Base-by-base conservation (phyloP, 1,284 basidiomycete genomes). In the Apiotrichum laibachii region DNA sequence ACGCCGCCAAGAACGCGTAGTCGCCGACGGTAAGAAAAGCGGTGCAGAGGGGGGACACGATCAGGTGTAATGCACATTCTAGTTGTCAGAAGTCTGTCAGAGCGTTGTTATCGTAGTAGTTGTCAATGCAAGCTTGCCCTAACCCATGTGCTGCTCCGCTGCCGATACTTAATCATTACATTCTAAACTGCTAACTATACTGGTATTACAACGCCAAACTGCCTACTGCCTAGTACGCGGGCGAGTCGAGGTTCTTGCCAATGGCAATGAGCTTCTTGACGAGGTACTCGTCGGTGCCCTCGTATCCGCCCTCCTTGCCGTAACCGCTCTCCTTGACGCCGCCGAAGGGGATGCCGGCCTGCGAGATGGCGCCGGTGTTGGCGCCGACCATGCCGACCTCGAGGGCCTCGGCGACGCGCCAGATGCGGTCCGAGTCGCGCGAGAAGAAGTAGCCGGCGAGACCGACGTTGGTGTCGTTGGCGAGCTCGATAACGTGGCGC, bases 341-440 rank as follows among this genome's bases (percentile, higher is more conserved):
- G 44, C 96, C 96, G 71, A 99, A 99, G 26, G 92, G 92, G 80
- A 92, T 88, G 16, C 82, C 82, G 45, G 88, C 87, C 76, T 89
- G 87, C 2, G 70, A 72, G 58, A 76, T 73, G 49, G 72, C 68
- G 46, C 90, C 90, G 0, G 91, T 92, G 79, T 96, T 96, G 56
- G 72, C 74, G 22, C 76, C 80, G 47, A 80, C 73, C 73, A 99
- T 98, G 10, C 96, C 96, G 5, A 93, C 91, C 78, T 99, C 91
- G 48, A 99, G 82, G 61, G 85, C 88, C 79, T 97, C 95, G n/a
- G 93, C 92, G n/a, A 99, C 93, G 48, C 95, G 85, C 90, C 92
- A 98, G 58, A 92, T 88, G 34, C 94, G 82, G 9, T 90, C 89
- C 2, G 95, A 82, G 76, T 99, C 94, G 60, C 89, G 81, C 47